Base-by-base conservation (phyloP, 2,329 filamentous ascomycete species). In the Pyrenophora graminea region DNA sequence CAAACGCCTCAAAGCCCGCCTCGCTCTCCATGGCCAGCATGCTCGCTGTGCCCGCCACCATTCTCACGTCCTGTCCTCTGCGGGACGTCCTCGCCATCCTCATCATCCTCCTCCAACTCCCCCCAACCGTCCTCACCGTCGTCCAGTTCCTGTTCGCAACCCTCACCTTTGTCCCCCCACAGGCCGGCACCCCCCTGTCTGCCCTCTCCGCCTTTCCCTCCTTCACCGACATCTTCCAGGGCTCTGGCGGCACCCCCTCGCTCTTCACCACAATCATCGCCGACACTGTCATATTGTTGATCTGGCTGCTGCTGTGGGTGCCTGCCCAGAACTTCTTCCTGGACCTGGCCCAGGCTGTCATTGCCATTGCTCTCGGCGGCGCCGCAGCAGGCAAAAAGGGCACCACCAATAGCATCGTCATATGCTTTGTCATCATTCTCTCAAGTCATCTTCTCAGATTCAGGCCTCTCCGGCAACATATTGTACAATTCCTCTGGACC, bases 71-170 rank as follows among this genome's bases (percentile, higher is more conserved):
- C 45, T 93, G 92, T 67, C 93, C 93, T 46, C 85, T 96, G 69
- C 89, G 91, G 77, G 93, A 97, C 77, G 96, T 93, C 55, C 90
- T 97, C 76, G 91, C 93, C 71, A 96, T 97, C 68, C 85, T 97
- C 73, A 96, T 97, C 76, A 89, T 97, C 66, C 84, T 97, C 62
- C 89, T 97, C 75, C 92, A 96, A 71, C 85, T 97, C 8, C 92
- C 93, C 25, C 90, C 92, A 18, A 87, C 93, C 66, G 86, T 93
- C 51, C 82, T 97, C 66, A 93, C 91, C 58, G 81, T 91, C 72
- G 90, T 96, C 67, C 95, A 97, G 75, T 87, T 91, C 70, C 83
- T 96, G 61, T 97, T 97, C 76, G 91, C 93, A 62, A 87, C 91
- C 59, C 83, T 97, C 70, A 97, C 92, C 40, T 95, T 97, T 70